These are phyloP conservation scores for Fusarium sp. DNA, from an alignment of 2,329 filamentous ascomycete species.

Conservation along the genomic window DNA sequence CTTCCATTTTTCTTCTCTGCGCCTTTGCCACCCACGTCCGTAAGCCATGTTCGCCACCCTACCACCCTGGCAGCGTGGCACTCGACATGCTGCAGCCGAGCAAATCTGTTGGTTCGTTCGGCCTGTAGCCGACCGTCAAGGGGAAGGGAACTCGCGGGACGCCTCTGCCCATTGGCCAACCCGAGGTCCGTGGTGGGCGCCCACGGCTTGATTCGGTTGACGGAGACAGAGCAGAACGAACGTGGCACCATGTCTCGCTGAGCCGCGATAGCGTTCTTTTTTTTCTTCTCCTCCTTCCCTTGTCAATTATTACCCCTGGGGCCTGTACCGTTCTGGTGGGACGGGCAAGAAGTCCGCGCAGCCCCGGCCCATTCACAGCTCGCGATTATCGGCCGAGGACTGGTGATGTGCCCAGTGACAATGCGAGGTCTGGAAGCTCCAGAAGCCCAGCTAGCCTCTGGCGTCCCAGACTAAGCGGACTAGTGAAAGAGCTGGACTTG, in stretches of 20 bases:
- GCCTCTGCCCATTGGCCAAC: constrained; percentile 3
- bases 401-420: constrained; percentile 2
- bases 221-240: neutral
- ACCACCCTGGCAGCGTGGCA: no score
- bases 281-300: neutral
- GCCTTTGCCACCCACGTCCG: neutral
- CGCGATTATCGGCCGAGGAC: constrained; percentile 8
- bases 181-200: neutral
- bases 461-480: constrained; percentile 3
- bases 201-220: constrained; percentile 1
- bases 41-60: constrained; percentile 1
- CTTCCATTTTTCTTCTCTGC: neutral
- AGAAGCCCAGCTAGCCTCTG: neutral
- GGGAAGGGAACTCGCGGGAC: neutral
- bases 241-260: constrained; percentile 6
- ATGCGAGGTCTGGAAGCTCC: neutral
- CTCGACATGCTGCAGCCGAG: neutral
- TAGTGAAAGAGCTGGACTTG: neutral
- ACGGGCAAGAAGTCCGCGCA: neutral
- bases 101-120: constrained; percentile 1
- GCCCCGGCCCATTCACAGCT: neutral
- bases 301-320: neutral
- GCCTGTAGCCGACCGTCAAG: neutral
- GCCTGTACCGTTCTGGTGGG: constrained; percentile 1
- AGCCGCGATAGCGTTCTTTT: neutral